A percentile compares a stretch with the other conserved stretches of the same genome.
phyloP scores from a whole-genome alignment of 2,329 filamentous ascomycete genomes.

The Clarireedia paspali region DNA sequence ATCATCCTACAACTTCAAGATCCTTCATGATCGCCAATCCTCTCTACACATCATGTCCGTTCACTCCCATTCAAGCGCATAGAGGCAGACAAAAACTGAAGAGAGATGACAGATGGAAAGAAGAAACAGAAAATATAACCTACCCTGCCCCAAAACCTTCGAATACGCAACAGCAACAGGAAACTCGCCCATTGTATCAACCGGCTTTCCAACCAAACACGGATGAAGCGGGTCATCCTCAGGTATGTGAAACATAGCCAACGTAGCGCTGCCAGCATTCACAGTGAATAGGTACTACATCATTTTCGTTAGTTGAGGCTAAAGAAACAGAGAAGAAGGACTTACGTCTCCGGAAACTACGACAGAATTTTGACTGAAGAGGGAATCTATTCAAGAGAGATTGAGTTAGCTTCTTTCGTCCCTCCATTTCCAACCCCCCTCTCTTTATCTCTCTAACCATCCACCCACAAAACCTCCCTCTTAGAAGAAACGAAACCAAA shows the following conservation, averaged over 20 bases:
- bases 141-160: constrained; percentile 20
- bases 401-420: neutral
- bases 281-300: constrained; percentile 45
- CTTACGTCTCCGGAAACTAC: constrained; percentile 33
- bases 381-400: constrained; percentile 33
- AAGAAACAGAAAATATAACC: no score
- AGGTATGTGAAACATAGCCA: constrained; percentile 42
- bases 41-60: no score
- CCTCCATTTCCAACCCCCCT: neutral
- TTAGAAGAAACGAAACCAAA: neutral
- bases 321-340: neutral
- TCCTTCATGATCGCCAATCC: no score
- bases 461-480: neutral
- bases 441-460: neutral
- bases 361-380: constrained; percentile 44
- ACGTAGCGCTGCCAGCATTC: constrained; percentile 44
- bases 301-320: neutral
- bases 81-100: no score
- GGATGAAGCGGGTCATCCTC: constrained; percentile 35
- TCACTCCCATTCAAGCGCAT: no score
- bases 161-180: constrained; percentile 45
- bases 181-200: constrained; percentile 41
- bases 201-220: constrained; percentile 36
- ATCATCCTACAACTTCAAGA: constrained; percentile 3
- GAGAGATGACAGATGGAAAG: no score